Evolutionary conservation across 768 basidiomycete species (phyloP).

Genomic region (Kwoniella dendrophila): DNA sequence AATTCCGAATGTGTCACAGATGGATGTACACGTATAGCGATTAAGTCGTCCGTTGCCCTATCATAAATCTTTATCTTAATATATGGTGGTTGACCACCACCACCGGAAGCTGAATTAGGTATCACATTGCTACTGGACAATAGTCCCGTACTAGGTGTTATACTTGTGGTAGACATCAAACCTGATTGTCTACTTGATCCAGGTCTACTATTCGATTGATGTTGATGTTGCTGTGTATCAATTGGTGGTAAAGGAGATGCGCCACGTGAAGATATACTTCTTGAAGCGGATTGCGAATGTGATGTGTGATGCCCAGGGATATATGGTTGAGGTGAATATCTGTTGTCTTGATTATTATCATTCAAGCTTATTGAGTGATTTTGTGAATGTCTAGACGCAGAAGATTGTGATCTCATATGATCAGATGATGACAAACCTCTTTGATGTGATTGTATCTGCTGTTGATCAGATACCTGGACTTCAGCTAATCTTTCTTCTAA

Average conservation of each 20-base stretch:
- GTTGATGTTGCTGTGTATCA: slow-evolving; percentile 31
- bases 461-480: slow-evolving; percentile 20
- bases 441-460: slow-evolving; percentile 1
- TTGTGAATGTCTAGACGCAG: slow-evolving; percentile 28
- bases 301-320: slow-evolving; percentile 17
- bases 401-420: slow-evolving; percentile 29
- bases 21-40: slow-evolving; percentile 95
- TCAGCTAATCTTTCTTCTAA: slow-evolving; percentile 47
- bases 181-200: slow-evolving; percentile 12
- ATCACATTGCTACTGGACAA: neutral
- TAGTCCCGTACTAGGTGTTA: slow-evolving; percentile 1
- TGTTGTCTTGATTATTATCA: slow-evolving; percentile 2
- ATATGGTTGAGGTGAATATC: slow-evolving; percentile 23
- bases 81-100: slow-evolving; percentile 63
- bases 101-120: slow-evolving; percentile 9
- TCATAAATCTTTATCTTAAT: slow-evolving; percentile 99
- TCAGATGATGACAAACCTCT: slow-evolving; percentile 10
- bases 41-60: slow-evolving; percentile 86
- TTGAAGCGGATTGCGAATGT: slow-evolving; percentile 14
- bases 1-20: slow-evolving; percentile 80
- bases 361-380: slow-evolving; percentile 4
- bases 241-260: slow-evolving; percentile 40
- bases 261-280: slow-evolving; percentile 26
- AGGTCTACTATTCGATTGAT: slow-evolving; percentile 11
- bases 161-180: slow-evolving; percentile 20